These are phyloP conservation scores for Takashimella tepidaria DNA, from an alignment of 1,284 basidiomycete genomes.

Conservation along the genomic window DNA sequence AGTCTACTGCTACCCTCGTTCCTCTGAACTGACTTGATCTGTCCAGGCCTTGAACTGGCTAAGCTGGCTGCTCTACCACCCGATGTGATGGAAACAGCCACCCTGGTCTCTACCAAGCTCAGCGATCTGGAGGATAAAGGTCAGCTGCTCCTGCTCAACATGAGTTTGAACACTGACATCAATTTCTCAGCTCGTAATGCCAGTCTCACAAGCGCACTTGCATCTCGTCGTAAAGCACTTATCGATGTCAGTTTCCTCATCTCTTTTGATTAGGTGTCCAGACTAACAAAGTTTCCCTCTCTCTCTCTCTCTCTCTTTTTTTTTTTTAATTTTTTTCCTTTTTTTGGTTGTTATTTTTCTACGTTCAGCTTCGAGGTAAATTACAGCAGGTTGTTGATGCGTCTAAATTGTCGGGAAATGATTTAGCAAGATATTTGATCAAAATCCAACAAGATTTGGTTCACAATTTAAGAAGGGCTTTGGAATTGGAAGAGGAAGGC, in stretches of 20 bases:
- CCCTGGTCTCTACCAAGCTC: conserved; percentile 59
- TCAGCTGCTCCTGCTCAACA: not conserved
- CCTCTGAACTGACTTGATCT: no score
- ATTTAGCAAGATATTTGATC: not conserved
- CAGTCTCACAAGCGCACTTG: conserved; percentile 8
- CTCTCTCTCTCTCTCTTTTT: no score
- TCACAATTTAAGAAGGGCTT: not conserved
- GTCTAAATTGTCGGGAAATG: not conserved
- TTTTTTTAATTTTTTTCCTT: no score
- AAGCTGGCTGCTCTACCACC: conserved; percentile 71
- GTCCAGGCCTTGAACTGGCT: conserved; percentile 74
- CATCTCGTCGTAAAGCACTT: conserved; percentile 14
- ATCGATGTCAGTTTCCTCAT: conserved; percentile 13
- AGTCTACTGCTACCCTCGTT: no score
- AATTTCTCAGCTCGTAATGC: conserved; percentile 9
- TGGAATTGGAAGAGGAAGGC: not conserved
- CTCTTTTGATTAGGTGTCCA: not conserved
- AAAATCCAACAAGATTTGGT: not conserved
- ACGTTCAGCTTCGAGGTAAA: conserved; percentile 15
- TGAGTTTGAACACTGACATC: no score
- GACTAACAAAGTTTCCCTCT: not conserved
- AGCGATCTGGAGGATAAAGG: conserved; percentile 57
- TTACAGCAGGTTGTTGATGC: conserved; percentile 10
- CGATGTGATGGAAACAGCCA: conserved; percentile 60
- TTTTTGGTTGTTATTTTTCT: no score